Percentiles rank a stretch among this genome's conserved stretches.
Evolutionary conservation across 106 monocot species (phyloP).

Genomic region (Triglochin maritima): DNA sequence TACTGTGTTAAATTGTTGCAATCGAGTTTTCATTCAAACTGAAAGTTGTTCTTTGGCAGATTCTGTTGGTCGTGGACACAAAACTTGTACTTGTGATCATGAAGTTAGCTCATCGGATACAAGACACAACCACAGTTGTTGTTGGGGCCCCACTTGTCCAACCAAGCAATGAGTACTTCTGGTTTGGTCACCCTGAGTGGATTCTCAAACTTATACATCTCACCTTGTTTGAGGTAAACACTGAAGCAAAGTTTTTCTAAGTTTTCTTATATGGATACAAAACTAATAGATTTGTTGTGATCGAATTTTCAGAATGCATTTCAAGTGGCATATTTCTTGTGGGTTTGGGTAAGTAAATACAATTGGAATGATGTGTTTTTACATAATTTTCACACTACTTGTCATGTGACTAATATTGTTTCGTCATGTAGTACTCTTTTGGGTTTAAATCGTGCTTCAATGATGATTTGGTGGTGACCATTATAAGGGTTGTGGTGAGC

Average conservation of each 20-base stretch:
- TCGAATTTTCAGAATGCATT: conserved; percentile 37
- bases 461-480: conserved; percentile 16
- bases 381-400: too few species aligned
- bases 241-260: neutral
- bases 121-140: conserved; percentile 30
- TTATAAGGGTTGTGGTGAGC: conserved; percentile 31
- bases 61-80: conserved; percentile 36
- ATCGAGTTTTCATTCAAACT: neutral
- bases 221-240: conserved; percentile 35
- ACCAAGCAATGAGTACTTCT: conserved; percentile 35
- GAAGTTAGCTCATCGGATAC: conserved; percentile 48
- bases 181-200: conserved; percentile 44
- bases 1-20: neutral
- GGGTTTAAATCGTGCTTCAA: conserved; percentile 36
- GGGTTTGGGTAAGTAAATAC: conserved; percentile 22
- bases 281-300: neutral
- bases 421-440: conserved; percentile 13
- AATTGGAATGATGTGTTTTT: neutral
- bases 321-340: conserved; percentile 37
- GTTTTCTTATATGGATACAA: too few species aligned
- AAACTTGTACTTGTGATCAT: conserved; percentile 49
- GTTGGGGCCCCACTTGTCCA: conserved; percentile 43
- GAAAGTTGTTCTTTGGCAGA: conserved; percentile 10
- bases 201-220: conserved; percentile 41
- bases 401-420: too few species aligned